phyloP scores from a whole-genome alignment of 2,329 filamentous ascomycete genomes.

The Metarhizium guizhouense region DNA sequence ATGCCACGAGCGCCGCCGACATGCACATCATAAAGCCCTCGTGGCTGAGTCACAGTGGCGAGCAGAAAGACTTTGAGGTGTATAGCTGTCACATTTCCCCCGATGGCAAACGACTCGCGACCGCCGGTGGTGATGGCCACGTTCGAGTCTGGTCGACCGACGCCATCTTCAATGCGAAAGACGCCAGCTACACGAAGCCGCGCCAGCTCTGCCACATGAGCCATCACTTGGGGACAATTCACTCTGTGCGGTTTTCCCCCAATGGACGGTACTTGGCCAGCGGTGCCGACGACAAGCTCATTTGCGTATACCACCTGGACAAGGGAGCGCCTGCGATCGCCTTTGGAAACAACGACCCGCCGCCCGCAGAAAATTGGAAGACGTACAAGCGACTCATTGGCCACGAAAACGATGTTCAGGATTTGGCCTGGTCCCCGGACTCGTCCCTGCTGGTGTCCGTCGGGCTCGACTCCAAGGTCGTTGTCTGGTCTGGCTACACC shows the following conservation, averaged over 20 bases:
- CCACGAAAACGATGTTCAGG: slow-evolving; percentile 97
- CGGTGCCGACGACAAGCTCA: slow-evolving; percentile 96
- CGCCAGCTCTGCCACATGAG: slow-evolving; percentile 96
- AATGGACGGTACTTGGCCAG: slow-evolving; percentile 94
- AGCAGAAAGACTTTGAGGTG: slow-evolving; percentile 97
- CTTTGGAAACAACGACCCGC: slow-evolving; percentile 84
- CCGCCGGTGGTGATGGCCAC: slow-evolving; percentile 93
- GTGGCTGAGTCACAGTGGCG: slow-evolving; percentile 93
- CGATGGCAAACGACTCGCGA: slow-evolving; percentile 84
- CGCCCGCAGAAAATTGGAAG: slow-evolving; percentile 96
- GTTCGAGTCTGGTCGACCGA: slow-evolving; percentile 98
- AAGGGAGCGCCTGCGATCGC: slow-evolving; percentile 69
- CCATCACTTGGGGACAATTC: slow-evolving; percentile 95
- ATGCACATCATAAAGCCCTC: slow-evolving; percentile 91
- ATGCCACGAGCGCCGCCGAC: slow-evolving; percentile 12
- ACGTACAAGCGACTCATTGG: slow-evolving; percentile 88
- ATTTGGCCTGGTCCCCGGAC: slow-evolving; percentile 93
- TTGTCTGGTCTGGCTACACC: slow-evolving; percentile 95
- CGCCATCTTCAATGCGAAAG: slow-evolving; percentile 73
- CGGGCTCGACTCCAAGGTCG: slow-evolving; percentile 92
- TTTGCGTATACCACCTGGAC: slow-evolving; percentile 92
- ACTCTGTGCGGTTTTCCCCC: slow-evolving; percentile 92
- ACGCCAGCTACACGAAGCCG: slow-evolving; percentile 64
- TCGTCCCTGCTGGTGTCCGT: slow-evolving; percentile 94
- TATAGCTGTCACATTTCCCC: slow-evolving; percentile 97